Percentiles rank a stretch among this genome's conserved stretches.
phyloP scores from a whole-genome alignment of 345 rosid species.

The Firmiana major region DNA sequence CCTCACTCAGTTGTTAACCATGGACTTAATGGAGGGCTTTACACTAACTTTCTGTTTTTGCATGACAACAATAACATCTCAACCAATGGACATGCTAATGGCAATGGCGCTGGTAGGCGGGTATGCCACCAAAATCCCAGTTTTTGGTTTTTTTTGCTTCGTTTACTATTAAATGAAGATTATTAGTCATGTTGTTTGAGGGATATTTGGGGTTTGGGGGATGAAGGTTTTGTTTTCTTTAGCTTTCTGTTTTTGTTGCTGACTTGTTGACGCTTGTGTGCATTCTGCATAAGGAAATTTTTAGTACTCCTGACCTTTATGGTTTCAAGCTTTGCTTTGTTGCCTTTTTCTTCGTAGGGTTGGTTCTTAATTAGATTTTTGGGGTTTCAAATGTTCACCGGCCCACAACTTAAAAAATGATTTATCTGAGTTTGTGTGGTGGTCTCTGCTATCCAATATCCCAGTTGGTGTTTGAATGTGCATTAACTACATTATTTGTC shows the following conservation, averaged over 20 bases:
- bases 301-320: neutral
- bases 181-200: neutral
- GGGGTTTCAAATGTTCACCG: neutral
- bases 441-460: neutral
- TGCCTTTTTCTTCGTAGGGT: neutral
- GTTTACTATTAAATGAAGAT: neutral
- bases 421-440: neutral
- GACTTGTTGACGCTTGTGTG: neutral
- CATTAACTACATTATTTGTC: neutral
- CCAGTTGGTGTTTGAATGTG: neutral
- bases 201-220: neutral
- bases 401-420: neutral
- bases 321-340: neutral
- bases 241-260: neutral
- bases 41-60: slow-evolving; percentile 31
- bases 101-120: slow-evolving; percentile 44
- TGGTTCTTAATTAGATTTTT: neutral
- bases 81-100: slow-evolving; percentile 39
- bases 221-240: neutral
- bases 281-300: neutral
- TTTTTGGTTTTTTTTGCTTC: neutral
- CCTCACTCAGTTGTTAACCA: slow-evolving; percentile 63
- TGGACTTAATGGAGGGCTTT: slow-evolving; percentile 38
- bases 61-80: slow-evolving; percentile 22
- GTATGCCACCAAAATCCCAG: slow-evolving; percentile 26